Evolutionary conservation across 805 yeast species (phyloP), one percentile per base, ranked within the genome.

Genomic region (Cyberlindnera mycetangii): DNA sequence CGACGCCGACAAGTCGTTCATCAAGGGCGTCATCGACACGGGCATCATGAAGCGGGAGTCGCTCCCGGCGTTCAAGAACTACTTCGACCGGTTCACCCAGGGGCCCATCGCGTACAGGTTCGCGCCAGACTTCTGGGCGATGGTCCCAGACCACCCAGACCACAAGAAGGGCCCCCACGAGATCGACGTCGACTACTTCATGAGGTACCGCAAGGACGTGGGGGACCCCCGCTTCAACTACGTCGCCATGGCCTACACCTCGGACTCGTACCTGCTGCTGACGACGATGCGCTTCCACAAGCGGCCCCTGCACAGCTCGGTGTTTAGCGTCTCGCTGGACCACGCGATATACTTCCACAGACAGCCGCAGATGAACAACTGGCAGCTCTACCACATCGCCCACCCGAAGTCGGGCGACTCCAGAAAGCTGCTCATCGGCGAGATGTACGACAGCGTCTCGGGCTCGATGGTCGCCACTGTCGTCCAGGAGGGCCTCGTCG

Each of bases 341-440:
- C 89, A 84, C 56, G 64, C 80, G 0, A 72, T 85, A 25, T 81
- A 81, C 59, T 81, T 84, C 66, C 87, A 82, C 56, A 76, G 71
- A 25, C 64, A 64, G 43, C 70, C 78, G 47, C 65, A 70, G 33
- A 65, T 69, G 2, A 67, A 71, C 34, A 69, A 78, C 32, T 82
- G 83, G 81, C 62, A 77, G 56, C 67, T 71, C 14, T 74, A 75
- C 42, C 69, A 74, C 37, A 67, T 79, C 35, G 66, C 65, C 38
- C 75, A 76, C 31, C 60, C 78, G 19, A 67, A 78, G 41, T 70
- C 81, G 3, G 71, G 70, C 14, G 72, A 74, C 50, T 75, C 76
- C 45, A 69, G 85, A 47, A 75, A 78, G 11, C 60, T 83, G 36
- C 62, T 83, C 55, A 72, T 71, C 48, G 86, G 79, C 15, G 83